These are phyloP conservation scores for Dioscorea alata DNA, from an alignment of 106 monocot species.

Conservation along the genomic window DNA sequence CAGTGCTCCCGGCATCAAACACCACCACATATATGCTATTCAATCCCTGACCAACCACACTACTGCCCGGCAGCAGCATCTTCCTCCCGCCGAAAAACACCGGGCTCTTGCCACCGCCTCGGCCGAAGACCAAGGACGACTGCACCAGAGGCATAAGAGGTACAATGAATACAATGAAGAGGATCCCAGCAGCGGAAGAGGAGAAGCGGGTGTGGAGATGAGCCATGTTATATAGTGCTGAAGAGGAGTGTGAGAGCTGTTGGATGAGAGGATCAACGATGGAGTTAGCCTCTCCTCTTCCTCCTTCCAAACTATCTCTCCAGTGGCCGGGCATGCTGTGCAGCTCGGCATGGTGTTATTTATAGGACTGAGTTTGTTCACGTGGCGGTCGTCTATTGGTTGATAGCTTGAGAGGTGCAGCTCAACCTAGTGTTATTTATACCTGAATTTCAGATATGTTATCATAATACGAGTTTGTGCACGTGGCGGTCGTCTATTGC, in stretches of 20 bases:
- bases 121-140: neutral
- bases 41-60: slow-evolving; percentile 14
- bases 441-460: no score
- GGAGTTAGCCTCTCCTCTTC: neutral
- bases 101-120: neutral
- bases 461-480: no score
- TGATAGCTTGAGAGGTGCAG: no score
- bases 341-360: no score
- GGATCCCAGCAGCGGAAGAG: slow-evolving; percentile 48
- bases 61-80: slow-evolving; percentile 1
- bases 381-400: no score
- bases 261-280: no score
- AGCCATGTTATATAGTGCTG: slow-evolving; percentile 22
- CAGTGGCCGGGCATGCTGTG: neutral
- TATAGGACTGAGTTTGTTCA: no score
- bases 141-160: slow-evolving; percentile 51
- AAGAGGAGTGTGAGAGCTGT: neutral
- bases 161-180: slow-evolving; percentile 63
- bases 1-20: slow-evolving; percentile 89
- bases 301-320: neutral
- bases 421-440: no score
- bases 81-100: slow-evolving; percentile 11
- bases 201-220: slow-evolving; percentile 58
- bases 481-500: no score
- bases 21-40: slow-evolving; percentile 76